These are phyloP conservation scores for Globisporangium cederbergense DNA, from an alignment of 352 stramenopile species.

Conservation along the genomic window DNA sequence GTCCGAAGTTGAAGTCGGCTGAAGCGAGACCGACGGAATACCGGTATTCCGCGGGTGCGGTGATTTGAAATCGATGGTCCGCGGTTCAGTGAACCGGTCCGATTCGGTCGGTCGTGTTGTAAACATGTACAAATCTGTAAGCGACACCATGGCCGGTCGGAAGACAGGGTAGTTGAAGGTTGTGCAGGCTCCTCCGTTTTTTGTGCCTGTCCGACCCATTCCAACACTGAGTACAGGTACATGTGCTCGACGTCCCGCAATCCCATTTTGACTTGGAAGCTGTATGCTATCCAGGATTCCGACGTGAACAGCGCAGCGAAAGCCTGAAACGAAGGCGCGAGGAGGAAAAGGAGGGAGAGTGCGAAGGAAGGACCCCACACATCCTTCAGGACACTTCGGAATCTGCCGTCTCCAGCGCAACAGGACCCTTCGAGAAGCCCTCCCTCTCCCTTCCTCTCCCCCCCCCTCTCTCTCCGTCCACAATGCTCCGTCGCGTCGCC, in stretches of 20 bases:
- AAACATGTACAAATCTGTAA: not conserved
- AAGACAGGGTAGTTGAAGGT: constrained; percentile 10
- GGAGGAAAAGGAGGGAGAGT: not conserved
- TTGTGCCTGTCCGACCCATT: constrained; percentile 31
- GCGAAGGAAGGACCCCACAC: not conserved
- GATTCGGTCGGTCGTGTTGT: constrained; percentile 9
- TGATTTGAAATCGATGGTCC: constrained; percentile 12
- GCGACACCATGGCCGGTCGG: constrained; percentile 3
- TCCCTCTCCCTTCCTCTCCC: not conserved
- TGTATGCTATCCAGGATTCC: constrained; percentile 7
- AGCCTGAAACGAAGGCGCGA: not conserved
- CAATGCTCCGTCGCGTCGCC: constrained; percentile 54
- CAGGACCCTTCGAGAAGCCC: constrained; percentile 8
- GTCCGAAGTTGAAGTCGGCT: not conserved
- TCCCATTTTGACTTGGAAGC: constrained; percentile 5
- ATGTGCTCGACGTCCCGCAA: not conserved
- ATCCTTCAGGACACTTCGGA: constrained; percentile 16
- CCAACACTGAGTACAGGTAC: not conserved
- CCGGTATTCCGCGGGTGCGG: constrained; percentile 18
- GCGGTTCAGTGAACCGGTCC: constrained; percentile 18
- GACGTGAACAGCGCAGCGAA: constrained; percentile 3
- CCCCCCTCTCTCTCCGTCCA: not conserved
- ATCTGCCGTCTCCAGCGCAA: constrained; percentile 29
- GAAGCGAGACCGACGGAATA: not conserved
- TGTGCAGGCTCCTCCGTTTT: constrained; percentile 5